Conservation (phyloP, 108 stramenopile genomes). For the Cyclotella sp. region DNA sequence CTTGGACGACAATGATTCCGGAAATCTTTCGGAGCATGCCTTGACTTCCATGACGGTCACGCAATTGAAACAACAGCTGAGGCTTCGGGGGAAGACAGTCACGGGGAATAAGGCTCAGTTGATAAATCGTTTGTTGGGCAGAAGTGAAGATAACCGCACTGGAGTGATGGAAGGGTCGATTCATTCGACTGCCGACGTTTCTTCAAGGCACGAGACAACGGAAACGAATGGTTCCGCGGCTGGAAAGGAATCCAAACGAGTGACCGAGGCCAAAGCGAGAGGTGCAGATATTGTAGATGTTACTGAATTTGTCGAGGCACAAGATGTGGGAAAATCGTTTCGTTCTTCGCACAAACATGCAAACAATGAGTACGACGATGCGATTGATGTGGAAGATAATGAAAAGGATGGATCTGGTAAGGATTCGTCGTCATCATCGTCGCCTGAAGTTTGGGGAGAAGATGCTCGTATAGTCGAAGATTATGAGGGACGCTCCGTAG, state of each 20-base stretch:
- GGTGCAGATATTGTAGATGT: slow-evolving; percentile 86
- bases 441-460: slow-evolving; percentile 87
- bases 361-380: slow-evolving; percentile 1
- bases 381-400: slow-evolving; percentile 5
- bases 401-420: slow-evolving; percentile 37
- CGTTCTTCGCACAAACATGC: slow-evolving; percentile 29
- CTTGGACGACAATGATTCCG: slow-evolving; percentile 9
- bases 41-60: slow-evolving; percentile 68
- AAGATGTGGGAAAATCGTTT: slow-evolving; percentile 63
- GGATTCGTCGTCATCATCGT: slow-evolving; percentile 26
- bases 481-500: slow-evolving; percentile 73
- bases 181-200: background rate
- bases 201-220: background rate
- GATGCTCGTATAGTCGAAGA: slow-evolving; percentile 85
- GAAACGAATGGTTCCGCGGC: background rate
- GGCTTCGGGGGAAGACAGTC: slow-evolving; percentile 75
- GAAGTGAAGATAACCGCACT: background rate
- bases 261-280: slow-evolving; percentile 52
- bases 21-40: slow-evolving; percentile 31
- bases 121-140: slow-evolving; percentile 63
- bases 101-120: slow-evolving; percentile 75
- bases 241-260: slow-evolving; percentile 4
- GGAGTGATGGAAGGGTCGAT: background rate
- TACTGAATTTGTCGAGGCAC: slow-evolving; percentile 67
- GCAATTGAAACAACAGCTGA: slow-evolving; percentile 79